Base-by-base conservation (phyloP, 352 stramenopile genomes). In the Aphanomyces astaci region DNA sequence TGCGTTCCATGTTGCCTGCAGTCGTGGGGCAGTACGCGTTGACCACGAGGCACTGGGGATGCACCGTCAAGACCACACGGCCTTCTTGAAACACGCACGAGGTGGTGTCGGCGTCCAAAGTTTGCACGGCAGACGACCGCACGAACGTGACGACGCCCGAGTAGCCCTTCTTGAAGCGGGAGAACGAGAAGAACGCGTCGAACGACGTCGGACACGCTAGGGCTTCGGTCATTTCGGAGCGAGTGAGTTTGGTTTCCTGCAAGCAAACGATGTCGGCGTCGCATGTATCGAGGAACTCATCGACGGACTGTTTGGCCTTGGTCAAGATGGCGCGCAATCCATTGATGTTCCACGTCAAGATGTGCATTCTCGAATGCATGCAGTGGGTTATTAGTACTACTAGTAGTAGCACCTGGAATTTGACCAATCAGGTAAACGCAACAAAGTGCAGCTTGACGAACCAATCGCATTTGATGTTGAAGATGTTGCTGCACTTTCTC, bases 1-100 rank as follows among this genome's bases (percentile, higher is more conserved):
- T 97, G 72, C 89, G 82, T 62, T 94, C 86, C 24, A 60, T 52
- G 30, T 81, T 89, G 30, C 77, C 75, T 24, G 64, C 64, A n/a
- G 87, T 71, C 5, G 88, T 86, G 30, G 88, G 88, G 32, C 87
- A 95, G 71, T 97, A 97, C 22, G 90, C 81, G 71, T 97, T 97
- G 39, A 97, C 54, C 17, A 97, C 74, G 33, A 96, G 80, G 72
- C 96, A 97, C n/a, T 84, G 72, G 52, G 79, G 66, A 67, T 96
- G 88, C 65, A 96, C 86, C 4, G 88, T 96, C 59, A 96, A 87
- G 22, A 97, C 72, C 62, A 87, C 88, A 1, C 89, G 81, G 3
- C 89, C 89, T 74, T 96, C 89, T 22, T 68, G 46, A n/a, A 62
- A 68, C 4, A 33, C 10, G 51, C 62, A 68, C 17, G 25, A 5